Evolutionary conservation across 495 filamentous ascomycete species (phyloP).

Genomic region (Talaromyces stipitatus): DNA sequence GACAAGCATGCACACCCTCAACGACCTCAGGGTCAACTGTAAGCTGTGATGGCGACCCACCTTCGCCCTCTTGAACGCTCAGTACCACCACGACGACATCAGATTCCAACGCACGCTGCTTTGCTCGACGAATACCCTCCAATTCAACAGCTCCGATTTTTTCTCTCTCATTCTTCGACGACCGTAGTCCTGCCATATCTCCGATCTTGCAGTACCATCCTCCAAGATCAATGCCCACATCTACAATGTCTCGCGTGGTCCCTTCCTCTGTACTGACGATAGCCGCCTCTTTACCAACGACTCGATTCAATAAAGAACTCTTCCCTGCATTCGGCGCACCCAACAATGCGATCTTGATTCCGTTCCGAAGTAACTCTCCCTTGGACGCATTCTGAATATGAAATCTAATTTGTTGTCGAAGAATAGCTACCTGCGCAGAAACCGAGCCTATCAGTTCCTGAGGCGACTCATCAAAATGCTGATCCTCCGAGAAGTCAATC

Average conservation of each 20-base stretch:
- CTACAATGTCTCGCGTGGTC: constrained; percentile 89
- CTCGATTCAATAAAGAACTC: constrained; percentile 81
- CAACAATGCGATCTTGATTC: constrained; percentile 77
- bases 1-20: constrained; percentile 46
- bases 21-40: constrained; percentile 51
- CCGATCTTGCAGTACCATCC: constrained; percentile 85
- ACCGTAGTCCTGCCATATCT: constrained; percentile 79
- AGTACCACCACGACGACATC: constrained; percentile 81
- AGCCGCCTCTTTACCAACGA: constrained; percentile 89
- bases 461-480: constrained; percentile 90
- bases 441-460: constrained; percentile 62
- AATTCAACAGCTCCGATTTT: constrained; percentile 68
- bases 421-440: constrained; percentile 47
- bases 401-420: constrained; percentile 53
- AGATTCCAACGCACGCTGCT: constrained; percentile 69
- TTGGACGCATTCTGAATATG: constrained; percentile 71
- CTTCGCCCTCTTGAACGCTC: constrained; percentile 49
- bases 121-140: constrained; percentile 86
- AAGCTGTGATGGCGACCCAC: constrained; percentile 18
- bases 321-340: constrained; percentile 95
- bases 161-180: constrained; percentile 19
- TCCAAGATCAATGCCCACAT: constrained; percentile 82
- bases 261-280: constrained; percentile 91
- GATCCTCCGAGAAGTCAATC: constrained; percentile 96
- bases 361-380: constrained; percentile 78